Evolutionary conservation across 2,329 filamentous ascomycete species (phyloP).

Genomic region (Aspergillus sp.): DNA sequence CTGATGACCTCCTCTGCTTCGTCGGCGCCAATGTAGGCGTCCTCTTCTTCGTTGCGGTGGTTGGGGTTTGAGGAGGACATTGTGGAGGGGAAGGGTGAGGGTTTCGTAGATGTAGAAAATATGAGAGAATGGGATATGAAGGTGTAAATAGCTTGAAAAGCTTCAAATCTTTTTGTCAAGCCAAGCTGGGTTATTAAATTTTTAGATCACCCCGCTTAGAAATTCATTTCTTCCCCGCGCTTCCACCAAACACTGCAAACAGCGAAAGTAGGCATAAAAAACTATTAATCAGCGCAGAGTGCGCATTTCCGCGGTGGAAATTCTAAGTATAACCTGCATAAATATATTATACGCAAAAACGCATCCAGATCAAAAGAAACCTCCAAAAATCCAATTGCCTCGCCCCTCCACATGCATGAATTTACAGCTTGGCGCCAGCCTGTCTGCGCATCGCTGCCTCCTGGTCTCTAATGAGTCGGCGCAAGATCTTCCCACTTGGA

Average conservation of each 20-base stretch:
- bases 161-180: neutral
- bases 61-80: constrained; percentile 38
- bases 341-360: constrained; percentile 5
- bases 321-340: constrained; percentile 7
- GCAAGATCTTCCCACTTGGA: constrained; percentile 63
- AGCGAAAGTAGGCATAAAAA: neutral
- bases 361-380: neutral
- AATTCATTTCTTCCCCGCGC: constrained; percentile 28
- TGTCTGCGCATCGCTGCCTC: constrained; percentile 68
- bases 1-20: constrained; percentile 77
- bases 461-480: constrained; percentile 67
- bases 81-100: constrained; percentile 1
- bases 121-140: neutral
- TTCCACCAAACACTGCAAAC: constrained; percentile 26
- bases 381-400: neutral
- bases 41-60: constrained; percentile 58
- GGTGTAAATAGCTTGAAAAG: neutral
- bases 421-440: constrained; percentile 65
- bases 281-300: neutral
- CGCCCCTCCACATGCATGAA: neutral
- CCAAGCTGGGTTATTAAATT: constrained; percentile 2
- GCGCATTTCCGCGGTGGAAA: neutral
- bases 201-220: constrained; percentile 24
- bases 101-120: neutral
- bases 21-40: constrained; percentile 72